These are phyloP conservation scores for Botrytis sinoallii DNA, from an alignment of 2,329 filamentous ascomycete species.

Conservation along the genomic window DNA sequence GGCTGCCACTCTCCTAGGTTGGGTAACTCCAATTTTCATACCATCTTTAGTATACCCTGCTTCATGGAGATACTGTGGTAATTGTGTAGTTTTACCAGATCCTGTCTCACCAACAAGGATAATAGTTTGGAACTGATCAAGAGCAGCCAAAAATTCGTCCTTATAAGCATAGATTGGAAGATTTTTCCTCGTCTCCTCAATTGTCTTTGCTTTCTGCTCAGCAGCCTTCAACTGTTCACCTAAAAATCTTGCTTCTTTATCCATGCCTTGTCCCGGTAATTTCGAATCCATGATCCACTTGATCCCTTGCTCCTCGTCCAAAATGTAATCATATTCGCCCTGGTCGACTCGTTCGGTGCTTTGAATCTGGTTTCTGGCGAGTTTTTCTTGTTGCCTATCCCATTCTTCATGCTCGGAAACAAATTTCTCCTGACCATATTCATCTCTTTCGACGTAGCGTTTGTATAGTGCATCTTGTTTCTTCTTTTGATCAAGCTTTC, in stretches of 20 bases:
- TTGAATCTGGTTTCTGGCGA: slow-evolving; percentile 82
- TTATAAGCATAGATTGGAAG: slow-evolving; percentile 87
- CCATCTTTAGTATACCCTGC: slow-evolving; percentile 83
- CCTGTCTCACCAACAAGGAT: slow-evolving; percentile 95
- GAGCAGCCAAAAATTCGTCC: slow-evolving; percentile 79
- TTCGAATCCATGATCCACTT: slow-evolving; percentile 76
- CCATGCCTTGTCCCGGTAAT: slow-evolving; percentile 67
- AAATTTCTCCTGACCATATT: slow-evolving; percentile 82
- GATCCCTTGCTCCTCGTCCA: slow-evolving; percentile 86
- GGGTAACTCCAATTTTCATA: slow-evolving; percentile 86
- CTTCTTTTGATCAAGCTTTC: slow-evolving; percentile 79
- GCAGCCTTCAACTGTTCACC: slow-evolving; percentile 82
- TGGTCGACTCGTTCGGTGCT: slow-evolving; percentile 72
- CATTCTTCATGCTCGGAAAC: slow-evolving; percentile 95
- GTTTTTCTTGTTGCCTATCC: slow-evolving; percentile 85
- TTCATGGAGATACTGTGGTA: slow-evolving; percentile 91
- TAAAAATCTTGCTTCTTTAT: slow-evolving; percentile 74
- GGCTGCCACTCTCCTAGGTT: slow-evolving; percentile 90
- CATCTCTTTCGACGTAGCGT: slow-evolving; percentile 82
- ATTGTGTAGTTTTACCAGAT: slow-evolving; percentile 91
- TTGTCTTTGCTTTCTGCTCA: slow-evolving; percentile 81
- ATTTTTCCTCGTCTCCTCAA: slow-evolving; percentile 87
- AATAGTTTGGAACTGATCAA: slow-evolving; percentile 81
- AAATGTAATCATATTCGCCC: slow-evolving; percentile 85
- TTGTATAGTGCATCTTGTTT: slow-evolving; percentile 90